Evolutionary conservation across 1,139 yeast genomes (phyloP).

Genomic region (Saccharomyces hybrid): DNA sequence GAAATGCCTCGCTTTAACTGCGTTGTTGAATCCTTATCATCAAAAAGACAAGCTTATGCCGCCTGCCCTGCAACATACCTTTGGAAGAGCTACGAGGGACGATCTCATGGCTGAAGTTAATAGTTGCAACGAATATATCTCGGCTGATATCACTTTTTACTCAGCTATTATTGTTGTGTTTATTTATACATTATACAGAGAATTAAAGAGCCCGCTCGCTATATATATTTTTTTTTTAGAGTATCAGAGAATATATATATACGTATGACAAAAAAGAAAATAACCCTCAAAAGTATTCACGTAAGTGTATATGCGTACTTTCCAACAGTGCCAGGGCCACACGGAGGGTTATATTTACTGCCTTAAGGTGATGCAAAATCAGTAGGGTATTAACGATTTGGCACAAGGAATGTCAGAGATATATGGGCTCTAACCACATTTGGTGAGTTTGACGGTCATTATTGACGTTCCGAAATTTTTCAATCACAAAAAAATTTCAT

Average conservation of each 20-base stretch:
- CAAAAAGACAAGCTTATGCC: not conserved
- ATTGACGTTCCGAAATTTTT: not conserved
- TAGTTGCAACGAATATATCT: not conserved
- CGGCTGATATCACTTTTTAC: not conserved
- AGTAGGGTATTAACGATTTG: not conserved
- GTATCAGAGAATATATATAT: not conserved
- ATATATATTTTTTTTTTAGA: not conserved
- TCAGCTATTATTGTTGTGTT: not conserved
- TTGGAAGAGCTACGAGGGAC: conserved; percentile 11
- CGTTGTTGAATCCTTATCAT: not conserved
- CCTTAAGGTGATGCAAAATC: not conserved
- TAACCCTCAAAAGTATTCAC: not conserved
- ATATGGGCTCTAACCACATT: not conserved
- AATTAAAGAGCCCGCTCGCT: not conserved
- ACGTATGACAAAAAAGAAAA: not conserved
- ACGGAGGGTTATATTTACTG: not conserved
- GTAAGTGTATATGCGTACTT: not conserved
- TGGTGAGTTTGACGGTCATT: not conserved
- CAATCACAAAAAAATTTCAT: conserved; percentile 11
- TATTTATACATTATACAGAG: not conserved
- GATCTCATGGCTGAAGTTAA: conserved; percentile 1
- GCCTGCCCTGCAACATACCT: conserved; percentile 9
- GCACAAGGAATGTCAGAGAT: not conserved
- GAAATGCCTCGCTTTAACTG: not conserved
- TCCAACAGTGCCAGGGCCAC: not conserved